These are phyloP conservation scores for Coniferiporia sulphurascens DNA, from an alignment of 1,284 basidiomycete genomes.

Conservation along the genomic window DNA sequence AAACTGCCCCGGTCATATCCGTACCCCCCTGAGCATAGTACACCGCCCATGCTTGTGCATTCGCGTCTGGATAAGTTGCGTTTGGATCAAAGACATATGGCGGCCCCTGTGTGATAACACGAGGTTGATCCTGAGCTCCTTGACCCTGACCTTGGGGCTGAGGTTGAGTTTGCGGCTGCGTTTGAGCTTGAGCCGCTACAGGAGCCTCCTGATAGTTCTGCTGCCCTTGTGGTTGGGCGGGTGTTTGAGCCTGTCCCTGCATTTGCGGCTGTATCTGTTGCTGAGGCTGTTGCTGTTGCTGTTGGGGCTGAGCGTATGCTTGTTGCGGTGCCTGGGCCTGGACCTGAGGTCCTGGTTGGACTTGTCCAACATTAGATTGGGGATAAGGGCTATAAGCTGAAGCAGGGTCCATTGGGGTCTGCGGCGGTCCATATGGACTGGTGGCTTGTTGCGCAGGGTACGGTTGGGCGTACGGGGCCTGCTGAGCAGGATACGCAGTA, in stretches of 20 bases:
- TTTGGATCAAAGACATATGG: constrained; percentile 69
- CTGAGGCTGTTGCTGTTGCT: constrained; percentile 15
- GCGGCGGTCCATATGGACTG: constrained; percentile 2
- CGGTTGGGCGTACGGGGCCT: constrained; percentile 27
- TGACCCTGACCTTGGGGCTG: constrained; percentile 24
- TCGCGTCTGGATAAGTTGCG: constrained; percentile 60
- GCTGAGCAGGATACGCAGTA: constrained; percentile 27
- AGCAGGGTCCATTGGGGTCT: neutral
- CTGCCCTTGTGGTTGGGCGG: constrained; percentile 23
- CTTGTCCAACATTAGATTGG: constrained; percentile 12
- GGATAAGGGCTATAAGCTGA: constrained; percentile 12
- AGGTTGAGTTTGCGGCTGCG: constrained; percentile 24
- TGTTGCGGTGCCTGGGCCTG: constrained; percentile 22
- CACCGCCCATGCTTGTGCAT: constrained; percentile 76
- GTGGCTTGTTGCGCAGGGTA: constrained; percentile 15
- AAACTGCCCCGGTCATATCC: constrained; percentile 65
- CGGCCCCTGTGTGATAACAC: constrained; percentile 39
- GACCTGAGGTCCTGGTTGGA: constrained; percentile 11
- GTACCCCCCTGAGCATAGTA: constrained; percentile 74
- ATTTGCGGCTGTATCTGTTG: constrained; percentile 17
- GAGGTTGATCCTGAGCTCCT: constrained; percentile 18
- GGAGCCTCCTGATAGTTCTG: neutral
- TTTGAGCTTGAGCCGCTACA: constrained; percentile 16
- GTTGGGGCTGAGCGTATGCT: constrained; percentile 18
- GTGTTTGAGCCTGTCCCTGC: constrained; percentile 24